These are phyloP conservation scores for Neonectria neomacrospora DNA, from an alignment of 2,329 filamentous ascomycete genomes.

Conservation along the genomic window DNA sequence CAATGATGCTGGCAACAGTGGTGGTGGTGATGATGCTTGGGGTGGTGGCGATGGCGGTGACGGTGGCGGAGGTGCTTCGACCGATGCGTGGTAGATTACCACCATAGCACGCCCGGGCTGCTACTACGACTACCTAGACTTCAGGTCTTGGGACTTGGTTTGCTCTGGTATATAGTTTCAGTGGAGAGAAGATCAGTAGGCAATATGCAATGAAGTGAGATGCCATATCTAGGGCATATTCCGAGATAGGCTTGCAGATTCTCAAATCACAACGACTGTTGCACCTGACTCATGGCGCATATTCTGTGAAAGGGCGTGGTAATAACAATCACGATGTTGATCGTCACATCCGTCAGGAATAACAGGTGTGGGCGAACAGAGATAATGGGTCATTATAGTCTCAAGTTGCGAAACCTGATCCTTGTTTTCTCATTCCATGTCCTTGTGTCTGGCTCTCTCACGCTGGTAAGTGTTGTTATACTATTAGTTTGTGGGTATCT, in stretches of 20 bases:
- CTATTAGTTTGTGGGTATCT: conserved; percentile 1
- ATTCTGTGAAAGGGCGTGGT: not conserved
- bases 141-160: not conserved
- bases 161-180: not conserved
- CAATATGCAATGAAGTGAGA: conserved; percentile 11
- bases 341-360: not conserved
- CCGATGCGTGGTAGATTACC: conserved; percentile 10
- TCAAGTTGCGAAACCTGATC: not conserved
- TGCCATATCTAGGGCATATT: conserved; percentile 13
- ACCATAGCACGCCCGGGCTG: not conserved
- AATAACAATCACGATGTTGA: not conserved
- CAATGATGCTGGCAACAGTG: conserved; percentile 12
- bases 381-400: not conserved
- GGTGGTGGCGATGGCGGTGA: not conserved
- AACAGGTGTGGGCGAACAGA: too few species aligned
- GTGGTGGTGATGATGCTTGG: conserved; percentile 23
- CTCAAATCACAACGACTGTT: conserved; percentile 4
- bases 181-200: not conserved
- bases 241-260: conserved; percentile 26
- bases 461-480: not conserved
- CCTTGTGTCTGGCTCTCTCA: not conserved
- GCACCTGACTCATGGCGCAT: not conserved
- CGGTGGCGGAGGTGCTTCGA: not conserved
- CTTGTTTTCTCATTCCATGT: not conserved
- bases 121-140: not conserved